A percentile compares a stretch with the other conserved stretches of the same genome.
Conservation (phyloP, 2,329 filamentous ascomycete species). For the Cryphonectria nitschkei region DNA sequence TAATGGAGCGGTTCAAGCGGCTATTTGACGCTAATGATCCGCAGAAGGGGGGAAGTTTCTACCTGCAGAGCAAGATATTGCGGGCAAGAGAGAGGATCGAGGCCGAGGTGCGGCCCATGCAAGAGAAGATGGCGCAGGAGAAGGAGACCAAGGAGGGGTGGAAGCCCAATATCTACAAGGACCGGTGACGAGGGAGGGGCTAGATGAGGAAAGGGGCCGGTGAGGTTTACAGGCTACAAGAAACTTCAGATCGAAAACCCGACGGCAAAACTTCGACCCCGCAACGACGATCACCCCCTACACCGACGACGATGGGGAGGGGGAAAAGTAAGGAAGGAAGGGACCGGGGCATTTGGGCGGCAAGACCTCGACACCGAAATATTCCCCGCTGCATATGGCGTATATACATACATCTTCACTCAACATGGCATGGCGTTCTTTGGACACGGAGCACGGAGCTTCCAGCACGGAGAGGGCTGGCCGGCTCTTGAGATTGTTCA, state of each 20-base stretch:
- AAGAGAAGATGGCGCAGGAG: constrained; percentile 73
- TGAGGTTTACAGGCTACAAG: not conserved
- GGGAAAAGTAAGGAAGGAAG: not conserved
- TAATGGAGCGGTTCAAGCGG: constrained; percentile 88
- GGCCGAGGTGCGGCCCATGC: constrained; percentile 74
- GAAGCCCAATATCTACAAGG: constrained; percentile 95
- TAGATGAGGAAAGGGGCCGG: not conserved
- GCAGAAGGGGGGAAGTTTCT: constrained; percentile 95
- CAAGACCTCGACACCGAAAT: constrained; percentile 13
- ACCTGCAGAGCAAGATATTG: constrained; percentile 95
- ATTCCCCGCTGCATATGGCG: constrained; percentile 19
- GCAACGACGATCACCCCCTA: not conserved
- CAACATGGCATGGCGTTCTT: constrained; percentile 30
- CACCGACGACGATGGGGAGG: not conserved
- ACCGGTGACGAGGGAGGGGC: constrained; percentile 55
- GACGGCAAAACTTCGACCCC: not conserved
- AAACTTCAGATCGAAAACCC: not conserved
- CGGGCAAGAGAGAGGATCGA: constrained; percentile 91
- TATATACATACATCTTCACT: constrained; percentile 29
- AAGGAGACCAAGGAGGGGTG: constrained; percentile 83
- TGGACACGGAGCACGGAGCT: constrained; percentile 12
- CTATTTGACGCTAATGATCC: constrained; percentile 95
- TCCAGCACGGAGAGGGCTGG: constrained; percentile 5
- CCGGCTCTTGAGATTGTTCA: not conserved
- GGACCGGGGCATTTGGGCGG: not conserved